Conservation (phyloP, 495 filamentous ascomycete species). For the Aeminium ludgeri region DNA sequence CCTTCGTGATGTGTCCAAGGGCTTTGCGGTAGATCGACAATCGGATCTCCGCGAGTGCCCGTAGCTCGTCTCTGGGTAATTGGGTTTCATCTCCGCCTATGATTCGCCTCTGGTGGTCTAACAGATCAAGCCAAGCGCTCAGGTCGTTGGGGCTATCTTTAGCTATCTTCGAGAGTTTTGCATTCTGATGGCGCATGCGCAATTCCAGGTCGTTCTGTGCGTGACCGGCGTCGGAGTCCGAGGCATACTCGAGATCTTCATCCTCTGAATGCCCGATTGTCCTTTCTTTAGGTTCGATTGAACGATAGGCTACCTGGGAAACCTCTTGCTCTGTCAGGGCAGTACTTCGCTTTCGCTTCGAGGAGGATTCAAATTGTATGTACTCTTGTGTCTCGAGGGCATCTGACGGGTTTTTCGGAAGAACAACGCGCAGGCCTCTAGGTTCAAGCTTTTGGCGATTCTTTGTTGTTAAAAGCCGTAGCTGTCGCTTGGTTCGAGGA, state of each 20-base stretch:
- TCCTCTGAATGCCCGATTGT: slow-evolving; percentile 12
- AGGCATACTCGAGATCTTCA: slow-evolving; percentile 36
- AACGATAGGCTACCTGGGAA: slow-evolving; percentile 37
- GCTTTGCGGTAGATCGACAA: slow-evolving; percentile 70
- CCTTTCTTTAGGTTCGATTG: slow-evolving; percentile 7
- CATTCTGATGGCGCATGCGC: slow-evolving; percentile 33
- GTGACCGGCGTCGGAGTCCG: slow-evolving; percentile 31
- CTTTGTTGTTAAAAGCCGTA: no score
- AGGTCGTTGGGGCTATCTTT: slow-evolving; percentile 48
- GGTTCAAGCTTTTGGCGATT: background rate
- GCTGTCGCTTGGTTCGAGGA: no score
- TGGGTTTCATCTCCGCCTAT: slow-evolving; percentile 27
- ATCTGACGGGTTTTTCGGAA: background rate
- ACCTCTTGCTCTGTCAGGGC: slow-evolving; percentile 24
- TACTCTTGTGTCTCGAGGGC: background rate
- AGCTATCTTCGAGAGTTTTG: slow-evolving; percentile 41
- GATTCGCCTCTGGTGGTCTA: slow-evolving; percentile 55
- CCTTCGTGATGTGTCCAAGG: slow-evolving; percentile 33
- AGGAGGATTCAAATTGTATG: slow-evolving; percentile 27
- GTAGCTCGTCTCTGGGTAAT: slow-evolving; percentile 36
- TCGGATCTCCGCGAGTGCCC: slow-evolving; percentile 58
- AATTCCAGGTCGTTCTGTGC: slow-evolving; percentile 18
- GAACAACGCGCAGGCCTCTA: background rate
- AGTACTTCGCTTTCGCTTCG: slow-evolving; percentile 20
- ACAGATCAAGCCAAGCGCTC: slow-evolving; percentile 55